Evolutionary conservation across 768 basidiomycete genomes (phyloP).

Genomic region (Boletus tomentosulus): DNA sequence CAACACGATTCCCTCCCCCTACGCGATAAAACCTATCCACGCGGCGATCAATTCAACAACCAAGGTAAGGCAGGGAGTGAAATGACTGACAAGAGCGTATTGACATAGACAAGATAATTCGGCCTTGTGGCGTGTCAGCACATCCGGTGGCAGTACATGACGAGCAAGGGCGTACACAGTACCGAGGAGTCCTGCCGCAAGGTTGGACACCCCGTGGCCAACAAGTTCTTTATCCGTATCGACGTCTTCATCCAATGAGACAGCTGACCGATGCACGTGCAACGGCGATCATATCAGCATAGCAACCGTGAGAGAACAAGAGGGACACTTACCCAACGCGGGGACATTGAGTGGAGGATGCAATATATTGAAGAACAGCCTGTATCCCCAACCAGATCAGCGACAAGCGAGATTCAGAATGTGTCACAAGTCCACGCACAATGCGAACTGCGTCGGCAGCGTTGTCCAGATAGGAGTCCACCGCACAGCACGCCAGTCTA

Average conservation of each 20-base stretch:
- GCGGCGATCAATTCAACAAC: neutral
- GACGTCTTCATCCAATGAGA: conserved; percentile 85
- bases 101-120: conserved; percentile 85
- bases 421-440: conserved; percentile 46
- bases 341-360: conserved; percentile 89
- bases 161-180: conserved; percentile 56
- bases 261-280: conserved; percentile 43
- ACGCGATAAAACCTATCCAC: conserved; percentile 78
- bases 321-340: conserved; percentile 56
- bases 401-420: neutral
- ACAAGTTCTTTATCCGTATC: conserved; percentile 92
- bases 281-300: neutral
- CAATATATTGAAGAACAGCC: conserved; percentile 79
- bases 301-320: neutral
- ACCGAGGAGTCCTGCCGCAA: conserved; percentile 75
- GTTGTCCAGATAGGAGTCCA: conserved; percentile 74
- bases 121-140: conserved; percentile 42
- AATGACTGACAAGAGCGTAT: conserved; percentile 64
- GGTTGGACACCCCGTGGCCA: conserved; percentile 88
- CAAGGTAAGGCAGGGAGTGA: conserved; percentile 1
- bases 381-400: conserved; percentile 33
- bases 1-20: conserved; percentile 79
- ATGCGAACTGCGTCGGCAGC: conserved; percentile 89
- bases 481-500: conserved; percentile 53
- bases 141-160: neutral